phyloP scores from a whole-genome alignment of 495 filamentous ascomycete genomes.

The Parathielavia appendiculata region DNA sequence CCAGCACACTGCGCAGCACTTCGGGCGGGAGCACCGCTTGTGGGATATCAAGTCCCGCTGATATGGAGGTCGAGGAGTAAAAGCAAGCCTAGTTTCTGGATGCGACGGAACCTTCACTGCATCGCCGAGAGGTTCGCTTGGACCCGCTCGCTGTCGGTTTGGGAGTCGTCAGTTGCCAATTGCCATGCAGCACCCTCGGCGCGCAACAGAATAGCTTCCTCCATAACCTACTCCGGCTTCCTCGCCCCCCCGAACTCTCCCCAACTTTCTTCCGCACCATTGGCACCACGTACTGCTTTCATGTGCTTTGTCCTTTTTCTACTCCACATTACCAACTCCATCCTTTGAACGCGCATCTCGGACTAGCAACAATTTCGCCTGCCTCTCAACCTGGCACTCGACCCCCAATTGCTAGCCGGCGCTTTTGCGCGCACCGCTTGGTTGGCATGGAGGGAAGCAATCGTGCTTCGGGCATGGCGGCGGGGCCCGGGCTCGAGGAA shows the following conservation, averaged over 20 bases:
- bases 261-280: neutral
- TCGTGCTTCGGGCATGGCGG: slow-evolving; percentile 31
- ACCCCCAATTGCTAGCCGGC: neutral
- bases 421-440: slow-evolving; percentile 11
- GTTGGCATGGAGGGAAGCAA: slow-evolving; percentile 41
- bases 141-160: slow-evolving; percentile 11
- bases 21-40: neutral
- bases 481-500: slow-evolving; percentile 31
- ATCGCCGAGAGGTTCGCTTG: neutral
- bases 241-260: neutral
- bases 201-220: slow-evolving; percentile 28
- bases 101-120: neutral
- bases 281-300: slow-evolving; percentile 1
- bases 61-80: slow-evolving; percentile 6
- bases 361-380: neutral
- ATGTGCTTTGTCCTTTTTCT: slow-evolving; percentile 15
- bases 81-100: neutral
- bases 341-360: slow-evolving; percentile 5
- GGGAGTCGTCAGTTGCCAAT: slow-evolving; percentile 4
- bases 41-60: neutral
- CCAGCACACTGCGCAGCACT: neutral
- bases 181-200: slow-evolving; percentile 27
- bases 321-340: neutral
- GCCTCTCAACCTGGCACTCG: neutral
- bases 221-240: neutral